A percentile compares a stretch with the other conserved stretches of the same genome.
Conservation (phyloP, 2,329 filamentous ascomycete species). For the Tetracladium maxilliforme region DNA sequence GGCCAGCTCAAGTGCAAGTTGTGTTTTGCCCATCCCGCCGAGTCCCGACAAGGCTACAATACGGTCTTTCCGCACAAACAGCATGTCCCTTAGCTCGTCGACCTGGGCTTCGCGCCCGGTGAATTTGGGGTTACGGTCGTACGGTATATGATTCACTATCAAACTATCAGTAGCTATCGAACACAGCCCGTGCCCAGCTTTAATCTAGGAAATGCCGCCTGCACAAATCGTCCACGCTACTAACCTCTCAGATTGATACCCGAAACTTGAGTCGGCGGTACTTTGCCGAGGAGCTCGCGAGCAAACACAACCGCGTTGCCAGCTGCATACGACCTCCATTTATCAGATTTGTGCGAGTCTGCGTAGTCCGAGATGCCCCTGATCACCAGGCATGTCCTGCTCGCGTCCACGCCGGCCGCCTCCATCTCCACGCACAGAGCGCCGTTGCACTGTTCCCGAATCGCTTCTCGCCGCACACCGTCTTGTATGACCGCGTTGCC, state of each 20-base stretch:
- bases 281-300: conserved; percentile 8
- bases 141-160: too few species aligned
- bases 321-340: conserved; percentile 4
- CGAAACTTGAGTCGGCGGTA: conserved; percentile 8
- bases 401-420: conserved; percentile 3
- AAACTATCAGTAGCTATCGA: too few species aligned
- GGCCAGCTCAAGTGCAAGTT: conserved; percentile 12
- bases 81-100: too few species aligned
- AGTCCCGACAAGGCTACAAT: conserved; percentile 10
- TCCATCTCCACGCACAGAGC: conserved; percentile 5
- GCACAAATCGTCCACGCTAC: too few species aligned
- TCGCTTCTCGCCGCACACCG: conserved; percentile 1
- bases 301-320: conserved; percentile 8
- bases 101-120: too few species aligned
- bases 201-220: too few species aligned
- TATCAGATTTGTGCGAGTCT: conserved; percentile 4
- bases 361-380: conserved; percentile 6
- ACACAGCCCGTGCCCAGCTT: too few species aligned
- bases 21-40: conserved; percentile 14
- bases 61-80: too few species aligned
- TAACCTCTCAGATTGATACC: too few species aligned
- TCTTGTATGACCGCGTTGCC: conserved; percentile 2
- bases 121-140: too few species aligned
- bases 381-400: conserved; percentile 4
- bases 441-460: not conserved